Conservation (phyloP, 176 grass and related monocot genomes). For the Metroxylon sagu region DNA sequence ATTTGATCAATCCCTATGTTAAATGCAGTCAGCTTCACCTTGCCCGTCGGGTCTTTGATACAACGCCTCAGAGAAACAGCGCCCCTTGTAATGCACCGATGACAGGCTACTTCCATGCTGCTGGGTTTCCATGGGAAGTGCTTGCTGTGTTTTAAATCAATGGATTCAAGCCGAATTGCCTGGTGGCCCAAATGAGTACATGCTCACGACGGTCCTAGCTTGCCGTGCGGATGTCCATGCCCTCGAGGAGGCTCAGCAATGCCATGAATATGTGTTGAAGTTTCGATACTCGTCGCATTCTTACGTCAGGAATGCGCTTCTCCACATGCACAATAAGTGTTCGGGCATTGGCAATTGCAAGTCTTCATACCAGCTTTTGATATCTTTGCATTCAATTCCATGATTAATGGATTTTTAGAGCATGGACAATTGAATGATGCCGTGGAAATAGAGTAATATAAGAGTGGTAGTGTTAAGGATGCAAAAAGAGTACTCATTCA, state of each 20-base stretch:
- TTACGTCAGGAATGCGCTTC: constrained; percentile 43
- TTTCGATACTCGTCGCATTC: constrained; percentile 22
- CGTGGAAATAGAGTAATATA: constrained; percentile 43
- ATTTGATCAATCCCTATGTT: constrained; percentile 43
- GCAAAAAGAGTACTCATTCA: constrained; percentile 45
- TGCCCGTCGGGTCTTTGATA: constrained; percentile 49
- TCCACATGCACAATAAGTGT: constrained; percentile 61
- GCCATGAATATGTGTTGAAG: constrained; percentile 47
- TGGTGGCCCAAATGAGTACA: constrained; percentile 42
- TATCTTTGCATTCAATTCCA: constrained; percentile 46
- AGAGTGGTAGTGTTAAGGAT: constrained; percentile 60
- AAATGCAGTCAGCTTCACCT: constrained; percentile 32
- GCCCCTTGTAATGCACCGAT: constrained; percentile 51
- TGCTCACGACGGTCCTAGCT: constrained; percentile 30
- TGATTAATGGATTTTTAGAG: constrained; percentile 71
- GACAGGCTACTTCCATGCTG: constrained; percentile 49
- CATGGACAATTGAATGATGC: constrained; percentile 29
- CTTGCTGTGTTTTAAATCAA: constrained; percentile 43
- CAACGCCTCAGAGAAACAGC: constrained; percentile 42
- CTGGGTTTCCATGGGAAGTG: constrained; percentile 30
- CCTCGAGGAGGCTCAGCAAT: constrained; percentile 47
- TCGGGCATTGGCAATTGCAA: constrained; percentile 32
- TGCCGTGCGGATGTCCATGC: constrained; percentile 32
- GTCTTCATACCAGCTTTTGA: constrained; percentile 42
- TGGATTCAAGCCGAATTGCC: constrained; percentile 7